Evolutionary conservation across 2,329 filamentous ascomycete genomes (phyloP), one percentile per base, ranked within the genome.

Genomic region (Aspergillus melleus): DNA sequence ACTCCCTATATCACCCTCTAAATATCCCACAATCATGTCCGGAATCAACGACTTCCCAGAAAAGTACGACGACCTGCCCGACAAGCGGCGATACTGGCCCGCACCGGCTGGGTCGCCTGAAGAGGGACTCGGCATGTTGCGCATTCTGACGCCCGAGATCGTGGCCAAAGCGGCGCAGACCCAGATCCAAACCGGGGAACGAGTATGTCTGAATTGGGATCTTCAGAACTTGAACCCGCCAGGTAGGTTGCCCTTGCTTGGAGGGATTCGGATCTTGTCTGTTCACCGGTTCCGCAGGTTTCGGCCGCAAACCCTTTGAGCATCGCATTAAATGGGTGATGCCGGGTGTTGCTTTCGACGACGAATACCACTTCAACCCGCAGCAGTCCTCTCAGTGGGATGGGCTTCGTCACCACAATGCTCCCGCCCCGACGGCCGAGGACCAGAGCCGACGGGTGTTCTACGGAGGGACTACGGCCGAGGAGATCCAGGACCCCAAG

Each of bases 351-450:
- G 80, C 59, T 47, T 83, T 64, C 67, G 82, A 84, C 61, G 81
- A 84, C 57, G 74, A 82, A 32, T 84, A 83, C 63, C 75, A 78
- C 54, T 80, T 84, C 68, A 84, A 84, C 61, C 80, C 82, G 1
- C 81, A 84, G 54, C 80, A 83, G 58, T 81, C 79, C 6, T 81
- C 79, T n/a, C 82, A 84, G 63, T 84, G 82, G 82, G 81, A 84
- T 61, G 82, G 82, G 0, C 67, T 84, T 3, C 73, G 82, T 9
- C 81, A 84, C 61, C 83, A 82, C 57, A 81, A 77, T 9, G 75
- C 74, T n/a, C 79, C 78, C 2, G 73, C 68, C 0, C 76, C 78
- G 1, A 74, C 72, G 1, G 59, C 72, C 6, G 66, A 72, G 42
- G 63, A 72, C n/a, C 57, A 62, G 32, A 55, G 66, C 12, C 67